Base-by-base conservation (phyloP, 805 yeast genomes). In the Wickerhamomyces hampshirensis region DNA sequence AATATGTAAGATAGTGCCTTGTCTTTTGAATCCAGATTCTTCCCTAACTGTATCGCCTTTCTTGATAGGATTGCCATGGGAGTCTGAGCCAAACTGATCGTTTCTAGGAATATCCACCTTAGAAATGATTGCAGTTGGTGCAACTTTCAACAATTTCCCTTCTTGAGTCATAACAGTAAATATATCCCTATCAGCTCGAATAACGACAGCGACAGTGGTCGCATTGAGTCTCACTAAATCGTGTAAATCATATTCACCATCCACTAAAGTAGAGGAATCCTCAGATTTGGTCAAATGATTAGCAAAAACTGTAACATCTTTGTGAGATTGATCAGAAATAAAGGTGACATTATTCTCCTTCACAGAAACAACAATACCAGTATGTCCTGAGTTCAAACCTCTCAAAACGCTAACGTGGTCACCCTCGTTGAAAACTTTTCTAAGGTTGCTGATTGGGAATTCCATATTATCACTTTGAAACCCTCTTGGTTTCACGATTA, bases 11-110 rank as follows among this genome's bases (percentile, higher is more conserved):
- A 93, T 84, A 26, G 73, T 77, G 49, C 98, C 98, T 55, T 84
- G 89, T 57, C 95, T 76, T 49, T 84, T 80, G 50, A 88, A 95
- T 33, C 94, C 94, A 12, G 73, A 69, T 18, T 70, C 61, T 56
- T 93, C 98, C 50, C 80, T 80, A n/a, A 93, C 95, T 3, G 93
- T 80, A 56, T 93, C 98, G 34, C 97, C 97, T 26, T 85, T 79
- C 38, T 82, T 78, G 37, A 93, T 77, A 46, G 93, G 91, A 34
- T 79, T 72, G 31, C 98, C 98, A 40, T 74, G 73, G 41, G 75
- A 71, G 59, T 93, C 98, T 0, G 96, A 83, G 4, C 96, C 86
- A 38, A 85, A 80, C 43, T 84, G 82, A 37, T 85, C 83, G 49
- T 83, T 77, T 37, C 72, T 69, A 35, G 73, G 68, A 10, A 74